Percentiles rank a stretch among this genome's conserved stretches.
These are phyloP conservation scores for Hemisphaericaspora xylanilytica DNA, from an alignment of 1,139 yeast species.

Conservation along the genomic window DNA sequence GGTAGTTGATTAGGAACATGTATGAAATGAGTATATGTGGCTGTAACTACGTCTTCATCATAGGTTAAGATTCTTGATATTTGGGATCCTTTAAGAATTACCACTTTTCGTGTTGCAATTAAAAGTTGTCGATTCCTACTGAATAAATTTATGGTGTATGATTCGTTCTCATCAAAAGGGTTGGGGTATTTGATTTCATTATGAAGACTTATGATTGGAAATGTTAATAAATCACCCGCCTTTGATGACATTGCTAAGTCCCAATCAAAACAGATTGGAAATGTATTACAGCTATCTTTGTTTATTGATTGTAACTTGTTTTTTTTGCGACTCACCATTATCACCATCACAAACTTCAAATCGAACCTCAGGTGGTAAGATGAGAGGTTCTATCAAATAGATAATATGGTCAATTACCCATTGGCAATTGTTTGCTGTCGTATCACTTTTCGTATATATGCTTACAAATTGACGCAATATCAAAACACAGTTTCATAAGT, in stretches of 20 bases:
- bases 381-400: too few species aligned
- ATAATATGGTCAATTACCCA: too few species aligned
- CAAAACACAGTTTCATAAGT: conserved; percentile 1
- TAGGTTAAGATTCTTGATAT: conserved; percentile 46
- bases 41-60: conserved; percentile 46
- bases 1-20: conserved; percentile 6
- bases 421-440: too few species aligned
- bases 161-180: conserved; percentile 13
- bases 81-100: conserved; percentile 15
- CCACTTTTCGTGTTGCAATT: conserved; percentile 22
- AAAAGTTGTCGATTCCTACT: conserved; percentile 30
- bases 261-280: too few species aligned
- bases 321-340: too few species aligned
- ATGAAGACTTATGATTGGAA: conserved; percentile 8
- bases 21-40: conserved; percentile 47
- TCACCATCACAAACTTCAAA: too few species aligned
- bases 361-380: too few species aligned
- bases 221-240: conserved; percentile 4
- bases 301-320: neutral
- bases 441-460: too few species aligned
- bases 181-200: conserved; percentile 19
- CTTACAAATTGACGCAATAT: too few species aligned
- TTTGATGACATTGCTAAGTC: conserved; percentile 1
- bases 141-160: conserved; percentile 23
- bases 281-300: too few species aligned